Percentiles rank a stretch among this genome's conserved stretches.
phyloP scores from a whole-genome alignment of 2,329 filamentous ascomycete species.

The Xylariaceae sp. region DNA sequence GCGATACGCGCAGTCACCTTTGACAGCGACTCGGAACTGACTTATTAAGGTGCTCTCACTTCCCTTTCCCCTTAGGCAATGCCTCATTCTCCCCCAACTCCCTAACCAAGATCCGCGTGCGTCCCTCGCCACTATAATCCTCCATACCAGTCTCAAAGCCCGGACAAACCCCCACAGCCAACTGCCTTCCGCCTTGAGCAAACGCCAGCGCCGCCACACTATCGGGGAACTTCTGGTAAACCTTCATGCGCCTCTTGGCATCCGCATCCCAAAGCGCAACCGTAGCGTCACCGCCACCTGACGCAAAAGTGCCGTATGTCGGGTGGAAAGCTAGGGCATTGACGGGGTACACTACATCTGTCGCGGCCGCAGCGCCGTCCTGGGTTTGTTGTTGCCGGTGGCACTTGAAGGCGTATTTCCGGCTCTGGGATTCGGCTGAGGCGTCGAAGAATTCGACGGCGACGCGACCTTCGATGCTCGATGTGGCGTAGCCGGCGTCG shows the following conservation, averaged over 20 bases:
- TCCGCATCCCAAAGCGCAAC: conserved; percentile 93
- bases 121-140: conserved; percentile 67
- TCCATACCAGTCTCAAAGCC: conserved; percentile 87
- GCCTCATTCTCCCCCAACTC: conserved; percentile 86
- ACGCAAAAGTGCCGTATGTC: conserved; percentile 77
- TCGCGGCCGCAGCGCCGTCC: conserved; percentile 52
- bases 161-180: conserved; percentile 78
- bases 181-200: conserved; percentile 68
- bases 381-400: conserved; percentile 72
- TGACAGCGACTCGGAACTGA: no score
- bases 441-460: conserved; percentile 98
- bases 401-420: conserved; percentile 99
- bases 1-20: no score
- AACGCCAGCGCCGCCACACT: conserved; percentile 77
- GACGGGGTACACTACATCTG: conserved; percentile 85
- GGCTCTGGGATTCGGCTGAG: conserved; percentile 75
- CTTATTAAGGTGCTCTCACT: no score
- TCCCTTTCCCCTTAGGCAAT: conserved; percentile 70
- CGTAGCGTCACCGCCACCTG: conserved; percentile 83
- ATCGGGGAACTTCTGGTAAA: conserved; percentile 80
- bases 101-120: conserved; percentile 73
- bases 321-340: conserved; percentile 89
- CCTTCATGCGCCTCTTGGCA: conserved; percentile 82
- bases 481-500: conserved; percentile 88
- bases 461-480: conserved; percentile 89